Percentiles rank a stretch among this genome's conserved stretches.
Conservation (phyloP, 1,284 basidiomycete species). For the Rhodotorula sp. region DNA sequence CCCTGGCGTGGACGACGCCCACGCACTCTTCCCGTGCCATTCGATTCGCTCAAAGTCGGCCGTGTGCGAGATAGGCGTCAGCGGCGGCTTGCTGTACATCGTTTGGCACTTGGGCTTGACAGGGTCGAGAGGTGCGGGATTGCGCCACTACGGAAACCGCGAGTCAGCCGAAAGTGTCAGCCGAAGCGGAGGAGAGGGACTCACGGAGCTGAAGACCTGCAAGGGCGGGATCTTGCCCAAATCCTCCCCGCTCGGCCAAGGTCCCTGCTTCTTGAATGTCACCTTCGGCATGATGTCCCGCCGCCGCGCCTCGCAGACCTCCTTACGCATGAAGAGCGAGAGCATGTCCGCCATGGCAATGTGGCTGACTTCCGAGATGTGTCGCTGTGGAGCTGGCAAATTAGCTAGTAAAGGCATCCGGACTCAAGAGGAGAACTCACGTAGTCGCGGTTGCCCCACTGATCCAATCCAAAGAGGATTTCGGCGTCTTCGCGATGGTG, state of each 20-base stretch:
- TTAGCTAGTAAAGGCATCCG: too few relatives aligned
- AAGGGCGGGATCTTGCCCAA: constrained; percentile 19
- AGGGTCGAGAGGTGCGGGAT: not conserved
- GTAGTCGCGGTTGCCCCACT: constrained; percentile 17
- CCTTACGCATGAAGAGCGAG: constrained; percentile 30
- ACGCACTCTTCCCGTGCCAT: constrained; percentile 23
- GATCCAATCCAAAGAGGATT: constrained; percentile 18
- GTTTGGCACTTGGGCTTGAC: constrained; percentile 19
- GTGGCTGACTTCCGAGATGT: constrained; percentile 24
- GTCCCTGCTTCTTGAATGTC: not conserved
- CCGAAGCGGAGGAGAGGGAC: not conserved
- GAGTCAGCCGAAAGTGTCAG: not conserved
- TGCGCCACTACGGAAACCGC: constrained; percentile 3
- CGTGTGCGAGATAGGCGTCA: not conserved
- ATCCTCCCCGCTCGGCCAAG: constrained; percentile 26
- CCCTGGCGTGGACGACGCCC: constrained; percentile 15
- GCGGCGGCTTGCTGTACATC: not conserved
- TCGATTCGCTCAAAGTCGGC: not conserved
- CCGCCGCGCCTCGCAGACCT: constrained; percentile 27
- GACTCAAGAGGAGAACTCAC: constrained; percentile 1
- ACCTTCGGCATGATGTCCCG: not conserved
- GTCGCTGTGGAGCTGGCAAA: constrained; percentile 9
- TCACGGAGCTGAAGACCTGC: constrained; percentile 13
- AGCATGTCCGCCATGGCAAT: constrained; percentile 32
- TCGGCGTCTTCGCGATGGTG: constrained; percentile 21